phyloP scores from a whole-genome alignment of 257 asterid genomes.

The Solanum etuberosum region DNA sequence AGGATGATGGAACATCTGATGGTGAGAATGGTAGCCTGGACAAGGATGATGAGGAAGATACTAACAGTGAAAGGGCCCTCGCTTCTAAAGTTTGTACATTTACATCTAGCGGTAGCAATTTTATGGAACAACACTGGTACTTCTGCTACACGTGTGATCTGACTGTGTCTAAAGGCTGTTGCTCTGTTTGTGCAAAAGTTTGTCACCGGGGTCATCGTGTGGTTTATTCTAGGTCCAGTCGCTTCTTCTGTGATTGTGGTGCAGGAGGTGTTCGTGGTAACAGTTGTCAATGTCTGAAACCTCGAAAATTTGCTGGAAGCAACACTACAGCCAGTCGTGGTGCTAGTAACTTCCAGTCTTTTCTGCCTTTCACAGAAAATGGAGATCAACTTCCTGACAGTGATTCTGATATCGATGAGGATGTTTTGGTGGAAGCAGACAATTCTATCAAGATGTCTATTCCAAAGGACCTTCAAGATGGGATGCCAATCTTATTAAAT shows the following conservation, averaged over 20 bases:
- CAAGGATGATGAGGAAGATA: constrained; percentile 93
- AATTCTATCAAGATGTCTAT: constrained; percentile 47
- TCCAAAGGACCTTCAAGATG: constrained; percentile 70
- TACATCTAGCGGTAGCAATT: constrained; percentile 98
- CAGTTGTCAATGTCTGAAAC: constrained; percentile 94
- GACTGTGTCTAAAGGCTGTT: constrained; percentile 95
- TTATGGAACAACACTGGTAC: constrained; percentile 99
- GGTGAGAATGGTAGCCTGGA: constrained; percentile 94
- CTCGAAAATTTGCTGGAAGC: constrained; percentile 75
- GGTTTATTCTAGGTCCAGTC: constrained; percentile 96
- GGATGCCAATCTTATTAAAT: constrained; percentile 53
- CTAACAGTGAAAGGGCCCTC: constrained; percentile 77
- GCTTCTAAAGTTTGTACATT: constrained; percentile 97
- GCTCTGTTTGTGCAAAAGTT: constrained; percentile 98
- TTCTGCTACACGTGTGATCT: constrained; percentile 98
- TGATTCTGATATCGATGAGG: constrained; percentile 90
- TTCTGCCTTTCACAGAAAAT: constrained; percentile 70
- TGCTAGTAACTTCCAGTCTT: constrained; percentile 60
- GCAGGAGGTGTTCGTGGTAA: constrained; percentile 99
- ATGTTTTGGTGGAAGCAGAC: constrained; percentile 52
- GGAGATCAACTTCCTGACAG: constrained; percentile 87
- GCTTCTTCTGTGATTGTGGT: constrained; percentile 98
- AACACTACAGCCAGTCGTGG: constrained; percentile 42
- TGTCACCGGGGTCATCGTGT: constrained; percentile 99
- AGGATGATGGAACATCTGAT: constrained; percentile 99